Evolutionary conservation across 371 early-diverging fungal species (phyloP), one percentile per base, ranked within the genome.

Genomic region (Circinella umbellata): DNA sequence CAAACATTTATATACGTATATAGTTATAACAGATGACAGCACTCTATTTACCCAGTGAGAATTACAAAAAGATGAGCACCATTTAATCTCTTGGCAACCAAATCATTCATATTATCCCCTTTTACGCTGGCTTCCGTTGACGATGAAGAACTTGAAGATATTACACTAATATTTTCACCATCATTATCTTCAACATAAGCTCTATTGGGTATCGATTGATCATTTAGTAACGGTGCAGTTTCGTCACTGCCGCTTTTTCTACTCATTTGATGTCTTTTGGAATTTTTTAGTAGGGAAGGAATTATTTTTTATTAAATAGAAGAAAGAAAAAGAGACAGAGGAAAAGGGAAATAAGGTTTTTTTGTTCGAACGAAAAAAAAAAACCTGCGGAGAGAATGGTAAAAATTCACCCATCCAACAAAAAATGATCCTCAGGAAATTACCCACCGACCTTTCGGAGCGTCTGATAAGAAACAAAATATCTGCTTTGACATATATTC

Each of bases 11-110:
- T 27, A 27, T 27, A 27, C 2, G 2, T 27, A 27, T 27, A 27
- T 27, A 27, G 1, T 27, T 27, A 27, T 27, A 27, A 42, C 42
- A 42, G 42, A 11, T 42, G 11, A 6, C 42, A 42, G 1, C 42
- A 42, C 6, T 42, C 42, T 6, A 42, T 34, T 64, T 80, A 80
- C 82, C 80, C 82, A 7, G 64, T 54, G n/a, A 79, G 68, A 51
- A 83, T 69, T 11, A 77, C 73, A 66, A 76, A 72, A 8, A 80
- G 55, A 0, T 74, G 69, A 10, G 80, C 77, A 15, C 80, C 80
- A 53, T 77, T 79, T 14, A 83, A 42, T 62, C 78, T 64, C 51
- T 73, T 69, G 11, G 76, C 73, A 27, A 79, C 63, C 37, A 79
- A 47, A 14, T 73, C 75, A 20, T 77, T 76, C 69, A 34, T 62